These are phyloP conservation scores for Kodamaea nitidulidarum DNA, from an alignment of 805 yeast genomes.

Conservation along the genomic window DNA sequence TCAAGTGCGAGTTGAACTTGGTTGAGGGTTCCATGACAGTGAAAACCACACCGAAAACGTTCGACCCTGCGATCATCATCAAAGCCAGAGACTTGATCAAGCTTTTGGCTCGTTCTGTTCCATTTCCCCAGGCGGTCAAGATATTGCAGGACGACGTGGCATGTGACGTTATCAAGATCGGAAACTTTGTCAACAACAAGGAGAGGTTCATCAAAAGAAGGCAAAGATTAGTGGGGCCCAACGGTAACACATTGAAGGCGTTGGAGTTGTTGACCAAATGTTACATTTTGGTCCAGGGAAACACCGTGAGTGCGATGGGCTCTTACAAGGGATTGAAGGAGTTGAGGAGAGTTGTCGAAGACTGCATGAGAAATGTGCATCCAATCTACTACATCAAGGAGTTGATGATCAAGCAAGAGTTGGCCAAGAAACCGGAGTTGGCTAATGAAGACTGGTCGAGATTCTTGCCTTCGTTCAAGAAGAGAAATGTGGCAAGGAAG, in stretches of 20 bases:
- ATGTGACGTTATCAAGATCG: constrained; percentile 94
- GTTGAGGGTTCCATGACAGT: constrained; percentile 98
- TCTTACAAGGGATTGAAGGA: constrained; percentile 90
- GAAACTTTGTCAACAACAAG: constrained; percentile 81
- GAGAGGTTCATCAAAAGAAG: constrained; percentile 93
- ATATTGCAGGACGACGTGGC: constrained; percentile 89
- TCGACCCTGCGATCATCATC: constrained; percentile 87
- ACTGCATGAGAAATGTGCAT: constrained; percentile 93
- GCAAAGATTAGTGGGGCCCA: constrained; percentile 94
- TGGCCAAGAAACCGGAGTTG: constrained; percentile 90
- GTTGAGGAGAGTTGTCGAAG: constrained; percentile 90
- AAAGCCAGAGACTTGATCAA: constrained; percentile 95
- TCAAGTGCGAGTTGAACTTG: constrained; percentile 81
- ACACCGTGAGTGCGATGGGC: constrained; percentile 96
- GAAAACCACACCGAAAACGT: constrained; percentile 91
- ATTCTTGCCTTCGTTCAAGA: constrained; percentile 93
- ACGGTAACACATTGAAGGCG: constrained; percentile 94
- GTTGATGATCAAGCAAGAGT: constrained; percentile 93
- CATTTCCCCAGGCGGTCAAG: constrained; percentile 93
- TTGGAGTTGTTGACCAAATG: constrained; percentile 92
- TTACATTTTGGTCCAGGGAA: constrained; percentile 94
- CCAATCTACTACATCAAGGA: constrained; percentile 98
- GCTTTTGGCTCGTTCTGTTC: constrained; percentile 91
- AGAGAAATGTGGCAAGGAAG: constrained; percentile 92
- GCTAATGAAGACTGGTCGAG: constrained; percentile 97